These are phyloP conservation scores for Phanerodontia chrysosporium DNA, from an alignment of 768 basidiomycete species.

Conservation along the genomic window DNA sequence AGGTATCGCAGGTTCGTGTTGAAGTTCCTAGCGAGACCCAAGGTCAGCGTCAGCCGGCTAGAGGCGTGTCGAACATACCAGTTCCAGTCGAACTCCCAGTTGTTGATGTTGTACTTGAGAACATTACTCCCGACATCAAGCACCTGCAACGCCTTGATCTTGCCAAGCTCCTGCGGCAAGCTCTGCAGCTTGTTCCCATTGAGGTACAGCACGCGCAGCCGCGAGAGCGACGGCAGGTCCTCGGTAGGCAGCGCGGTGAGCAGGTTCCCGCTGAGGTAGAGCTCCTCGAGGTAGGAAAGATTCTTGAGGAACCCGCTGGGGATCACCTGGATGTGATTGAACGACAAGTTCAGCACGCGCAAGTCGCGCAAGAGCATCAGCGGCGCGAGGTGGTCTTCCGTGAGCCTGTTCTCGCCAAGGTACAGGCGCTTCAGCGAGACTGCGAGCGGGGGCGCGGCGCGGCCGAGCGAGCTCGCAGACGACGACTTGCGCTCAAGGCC, in stretches of 20 bases:
- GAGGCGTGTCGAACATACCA: slow-evolving; percentile 53
- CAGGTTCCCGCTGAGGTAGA: slow-evolving; percentile 96
- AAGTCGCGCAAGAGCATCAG: slow-evolving; percentile 76
- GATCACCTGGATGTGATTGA: slow-evolving; percentile 91
- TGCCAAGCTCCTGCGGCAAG: slow-evolving; percentile 84
- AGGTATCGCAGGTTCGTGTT: slow-evolving; percentile 91
- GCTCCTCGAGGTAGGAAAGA: slow-evolving; percentile 67
- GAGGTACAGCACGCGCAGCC: slow-evolving; percentile 72
- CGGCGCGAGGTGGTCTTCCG: slow-evolving; percentile 72
- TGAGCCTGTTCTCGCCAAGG: slow-evolving; percentile 85
- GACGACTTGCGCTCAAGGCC: slow-evolving; percentile 44
- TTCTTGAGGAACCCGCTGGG: slow-evolving; percentile 74
- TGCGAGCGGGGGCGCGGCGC: slow-evolving; percentile 52
- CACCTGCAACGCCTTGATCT: slow-evolving; percentile 70
- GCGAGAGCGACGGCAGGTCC: slow-evolving; percentile 69
- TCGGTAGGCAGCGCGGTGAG: slow-evolving; percentile 86
- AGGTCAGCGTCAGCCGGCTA: neutral
- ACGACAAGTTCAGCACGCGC: slow-evolving; percentile 82
- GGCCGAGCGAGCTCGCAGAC: slow-evolving; percentile 24
- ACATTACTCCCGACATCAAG: slow-evolving; percentile 93
- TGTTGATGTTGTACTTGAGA: slow-evolving; percentile 95
- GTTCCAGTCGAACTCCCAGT: slow-evolving; percentile 99
- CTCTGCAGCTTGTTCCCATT: slow-evolving; percentile 95
- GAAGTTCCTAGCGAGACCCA: slow-evolving; percentile 70
- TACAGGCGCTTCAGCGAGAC: slow-evolving; percentile 73